phyloP scores from a whole-genome alignment of 2,329 filamentous ascomycete genomes.

The Arthrobotrys entomopaga region DNA sequence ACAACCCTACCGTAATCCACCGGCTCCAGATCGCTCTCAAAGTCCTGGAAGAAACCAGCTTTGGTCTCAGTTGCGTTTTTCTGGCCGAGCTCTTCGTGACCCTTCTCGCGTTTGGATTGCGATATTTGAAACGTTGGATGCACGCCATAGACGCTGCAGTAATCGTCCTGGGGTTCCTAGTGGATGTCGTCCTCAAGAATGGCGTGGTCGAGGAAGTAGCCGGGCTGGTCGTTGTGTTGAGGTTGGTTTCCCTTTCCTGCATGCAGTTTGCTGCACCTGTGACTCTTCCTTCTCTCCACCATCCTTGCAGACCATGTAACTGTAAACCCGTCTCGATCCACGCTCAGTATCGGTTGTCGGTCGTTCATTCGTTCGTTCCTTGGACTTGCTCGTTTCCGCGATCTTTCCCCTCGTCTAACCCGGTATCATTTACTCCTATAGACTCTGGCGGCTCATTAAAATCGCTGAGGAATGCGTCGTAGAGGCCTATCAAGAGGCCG shows the following conservation, averaged over 20 bases:
- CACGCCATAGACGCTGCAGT: constrained; percentile 43
- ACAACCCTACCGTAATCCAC: constrained; percentile 22
- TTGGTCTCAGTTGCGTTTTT: constrained; percentile 44
- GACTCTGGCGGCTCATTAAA: constrained; percentile 44
- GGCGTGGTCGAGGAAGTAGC: constrained; percentile 46
- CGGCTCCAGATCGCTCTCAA: constrained; percentile 27
- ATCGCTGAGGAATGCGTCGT: constrained; percentile 53
- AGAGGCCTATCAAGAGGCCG: constrained; percentile 44
- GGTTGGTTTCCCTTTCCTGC: constrained; percentile 23
- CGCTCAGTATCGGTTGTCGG: no score
- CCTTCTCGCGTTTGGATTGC: constrained; percentile 30
- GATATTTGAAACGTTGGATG: constrained; percentile 48
- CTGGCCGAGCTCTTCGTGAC: constrained; percentile 42
- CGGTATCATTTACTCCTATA: constrained; percentile 6
- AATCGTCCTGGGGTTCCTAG: constrained; percentile 38
- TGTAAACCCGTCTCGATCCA: not conserved
- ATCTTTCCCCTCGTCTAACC: constrained; percentile 19
- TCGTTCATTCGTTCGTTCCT: not conserved
- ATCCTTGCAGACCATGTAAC: not conserved
- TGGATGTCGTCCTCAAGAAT: constrained; percentile 44
- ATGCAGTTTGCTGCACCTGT: constrained; percentile 40
- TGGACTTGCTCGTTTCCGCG: constrained; percentile 6
- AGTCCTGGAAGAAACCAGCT: constrained; percentile 38
- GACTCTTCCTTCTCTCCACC: constrained; percentile 26
- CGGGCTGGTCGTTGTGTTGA: constrained; percentile 44